A percentile compares a stretch with the other conserved stretches of the same genome.
These are phyloP conservation scores for Styphnolobium japonicum DNA, from an alignment of 306 rosid genomes.

Conservation along the genomic window DNA sequence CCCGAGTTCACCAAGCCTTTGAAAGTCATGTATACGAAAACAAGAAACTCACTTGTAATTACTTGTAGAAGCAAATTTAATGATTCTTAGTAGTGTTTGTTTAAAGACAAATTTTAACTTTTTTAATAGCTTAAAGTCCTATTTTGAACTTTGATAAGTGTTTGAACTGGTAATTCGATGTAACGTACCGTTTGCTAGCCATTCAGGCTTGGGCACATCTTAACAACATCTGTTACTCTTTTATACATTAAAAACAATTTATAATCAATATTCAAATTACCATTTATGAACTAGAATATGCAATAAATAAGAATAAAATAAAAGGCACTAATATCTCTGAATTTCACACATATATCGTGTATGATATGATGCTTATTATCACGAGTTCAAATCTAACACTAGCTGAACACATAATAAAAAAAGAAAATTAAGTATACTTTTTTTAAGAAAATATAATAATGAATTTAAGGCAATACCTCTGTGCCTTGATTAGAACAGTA, in stretches of 20 bases:
- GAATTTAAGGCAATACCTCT: neutral
- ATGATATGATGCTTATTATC: neutral
- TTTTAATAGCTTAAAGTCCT: neutral
- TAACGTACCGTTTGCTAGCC: neutral
- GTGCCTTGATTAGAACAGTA: neutral
- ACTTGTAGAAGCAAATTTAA: neutral
- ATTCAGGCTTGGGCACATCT: neutral
- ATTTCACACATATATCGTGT: no score
- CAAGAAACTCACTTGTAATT: constrained; percentile 27
- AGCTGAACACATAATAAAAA: neutral
- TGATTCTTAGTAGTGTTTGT: neutral
- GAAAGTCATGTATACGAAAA: neutral
- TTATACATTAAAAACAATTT: neutral
- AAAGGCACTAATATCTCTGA: no score
- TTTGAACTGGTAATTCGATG: neutral
- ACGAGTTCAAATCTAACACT: neutral
- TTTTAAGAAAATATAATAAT: neutral
- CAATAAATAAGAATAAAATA: no score
- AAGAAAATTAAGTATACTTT: neutral
- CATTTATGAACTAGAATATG: neutral
- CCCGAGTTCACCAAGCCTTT: neutral
- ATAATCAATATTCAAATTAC: neutral
- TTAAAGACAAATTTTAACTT: neutral
- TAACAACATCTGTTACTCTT: neutral
- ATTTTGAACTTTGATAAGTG: neutral